Percentiles rank a stretch among this genome's conserved stretches.
Evolutionary conservation across 2,329 filamentous ascomycete genomes (phyloP).

Genomic region (Kalmusia sp.): DNA sequence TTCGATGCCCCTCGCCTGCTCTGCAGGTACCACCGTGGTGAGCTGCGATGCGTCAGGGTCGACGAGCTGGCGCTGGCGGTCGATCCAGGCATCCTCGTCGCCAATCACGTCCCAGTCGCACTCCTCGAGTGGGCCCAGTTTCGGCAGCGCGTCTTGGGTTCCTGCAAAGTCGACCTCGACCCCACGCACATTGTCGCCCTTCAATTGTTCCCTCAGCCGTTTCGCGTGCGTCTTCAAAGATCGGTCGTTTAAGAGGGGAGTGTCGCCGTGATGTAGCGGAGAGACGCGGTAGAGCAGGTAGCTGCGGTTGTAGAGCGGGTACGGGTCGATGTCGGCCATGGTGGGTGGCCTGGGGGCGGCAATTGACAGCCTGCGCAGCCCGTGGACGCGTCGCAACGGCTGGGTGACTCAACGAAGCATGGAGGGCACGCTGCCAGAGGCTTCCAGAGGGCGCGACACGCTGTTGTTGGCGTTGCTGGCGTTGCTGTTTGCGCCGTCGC

Average conservation of each 20-base stretch:
- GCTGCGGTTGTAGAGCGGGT: slow-evolving; percentile 60
- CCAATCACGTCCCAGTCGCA: slow-evolving; percentile 56
- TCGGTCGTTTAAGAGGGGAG: slow-evolving; percentile 42
- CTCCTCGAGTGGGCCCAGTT: slow-evolving; percentile 55
- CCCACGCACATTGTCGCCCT: slow-evolving; percentile 57
- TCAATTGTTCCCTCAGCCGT: slow-evolving; percentile 57
- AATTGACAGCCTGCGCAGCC: neutral
- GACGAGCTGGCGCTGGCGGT: slow-evolving; percentile 39
- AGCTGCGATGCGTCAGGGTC: slow-evolving; percentile 42
- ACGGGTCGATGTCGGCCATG: slow-evolving; percentile 46
- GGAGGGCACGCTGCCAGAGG: neutral
- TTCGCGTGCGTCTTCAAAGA: slow-evolving; percentile 55
- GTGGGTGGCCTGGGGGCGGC: neutral
- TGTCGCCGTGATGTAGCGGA: slow-evolving; percentile 58
- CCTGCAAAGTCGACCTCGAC: slow-evolving; percentile 50
- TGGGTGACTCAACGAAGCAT: neutral
- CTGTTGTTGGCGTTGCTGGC: neutral
- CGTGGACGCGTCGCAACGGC: neutral
- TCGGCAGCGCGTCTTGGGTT: slow-evolving; percentile 50
- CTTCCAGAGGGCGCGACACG: slow-evolving; percentile 5
- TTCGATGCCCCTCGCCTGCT: slow-evolving; percentile 52
- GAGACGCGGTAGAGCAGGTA: slow-evolving; percentile 62
- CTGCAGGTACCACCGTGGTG: slow-evolving; percentile 20
- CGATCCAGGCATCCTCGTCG: slow-evolving; percentile 51
- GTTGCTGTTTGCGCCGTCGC: neutral